phyloP scores from a whole-genome alignment of 495 filamentous ascomycete species.

The Penicillium samsonianum region DNA sequence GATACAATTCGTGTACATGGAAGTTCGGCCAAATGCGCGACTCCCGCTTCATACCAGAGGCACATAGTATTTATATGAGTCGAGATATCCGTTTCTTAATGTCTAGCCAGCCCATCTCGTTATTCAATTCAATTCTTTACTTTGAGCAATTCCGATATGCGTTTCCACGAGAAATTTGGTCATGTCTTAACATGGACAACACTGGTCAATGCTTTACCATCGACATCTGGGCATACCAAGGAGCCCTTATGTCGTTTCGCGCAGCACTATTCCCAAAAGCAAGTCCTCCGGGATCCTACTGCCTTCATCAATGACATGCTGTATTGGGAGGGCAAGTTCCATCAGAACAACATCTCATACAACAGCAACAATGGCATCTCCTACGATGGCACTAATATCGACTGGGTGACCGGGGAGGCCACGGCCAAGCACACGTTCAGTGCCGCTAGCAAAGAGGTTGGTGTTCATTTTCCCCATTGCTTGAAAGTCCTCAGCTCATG shows the following conservation, averaged over 20 bases:
- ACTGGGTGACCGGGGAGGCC: conserved; percentile 32
- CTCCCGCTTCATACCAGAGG: not conserved
- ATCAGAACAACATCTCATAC: conserved; percentile 36
- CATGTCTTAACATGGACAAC: not conserved
- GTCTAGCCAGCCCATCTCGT: not conserved
- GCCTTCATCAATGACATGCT: conserved; percentile 32
- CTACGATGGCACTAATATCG: conserved; percentile 39
- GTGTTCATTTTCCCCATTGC: not conserved
- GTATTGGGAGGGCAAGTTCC: conserved; percentile 40
- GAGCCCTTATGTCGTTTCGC: conserved; percentile 35
- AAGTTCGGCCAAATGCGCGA: not conserved
- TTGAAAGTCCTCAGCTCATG: not conserved
- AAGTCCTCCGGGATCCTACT: conserved; percentile 26
- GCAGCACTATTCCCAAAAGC: conserved; percentile 22
- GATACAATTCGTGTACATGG: not conserved
- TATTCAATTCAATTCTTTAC: too few relatives aligned
- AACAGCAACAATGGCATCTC: conserved; percentile 38
- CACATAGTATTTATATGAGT: not conserved
- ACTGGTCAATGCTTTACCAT: conserved; percentile 8
- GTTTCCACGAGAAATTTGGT: not conserved
- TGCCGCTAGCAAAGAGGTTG: conserved; percentile 39
- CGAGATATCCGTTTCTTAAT: not conserved
- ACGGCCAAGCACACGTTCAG: conserved; percentile 36
- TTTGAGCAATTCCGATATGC: conserved; percentile 6
- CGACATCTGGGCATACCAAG: not conserved